Percentiles rank a stretch among this genome's conserved stretches.
Conservation (phyloP, 345 rosid species). For the Rhodamnia rubescens region DNA sequence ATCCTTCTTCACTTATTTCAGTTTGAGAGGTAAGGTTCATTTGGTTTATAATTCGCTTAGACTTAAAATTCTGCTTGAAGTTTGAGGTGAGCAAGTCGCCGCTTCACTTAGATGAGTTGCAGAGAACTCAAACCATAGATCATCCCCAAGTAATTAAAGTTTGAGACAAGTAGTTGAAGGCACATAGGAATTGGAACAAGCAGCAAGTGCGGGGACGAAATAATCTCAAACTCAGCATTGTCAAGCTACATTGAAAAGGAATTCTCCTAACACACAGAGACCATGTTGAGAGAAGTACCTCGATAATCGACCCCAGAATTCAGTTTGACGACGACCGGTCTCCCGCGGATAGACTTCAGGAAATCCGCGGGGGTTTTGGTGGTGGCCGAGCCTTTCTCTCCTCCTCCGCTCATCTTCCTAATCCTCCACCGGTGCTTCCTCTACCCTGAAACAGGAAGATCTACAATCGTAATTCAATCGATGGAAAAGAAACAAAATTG, state of each 20-base stretch:
- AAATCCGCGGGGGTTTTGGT: conserved; percentile 69
- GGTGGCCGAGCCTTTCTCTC: conserved; percentile 27
- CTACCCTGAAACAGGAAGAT: neutral
- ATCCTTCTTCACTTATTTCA: neutral
- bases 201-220: neutral
- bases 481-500: neutral
- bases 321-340: conserved; percentile 86
- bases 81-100: neutral
- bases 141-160: neutral
- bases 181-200: neutral
- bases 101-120: neutral
- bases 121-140: neutral
- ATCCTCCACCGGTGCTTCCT: neutral
- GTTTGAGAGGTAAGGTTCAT: neutral
- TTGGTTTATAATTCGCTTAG: neutral
- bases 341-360: conserved; percentile 89
- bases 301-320: conserved; percentile 92
- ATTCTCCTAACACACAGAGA: neutral
- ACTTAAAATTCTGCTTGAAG: neutral
- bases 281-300: conserved; percentile 23
- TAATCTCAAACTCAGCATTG: neutral
- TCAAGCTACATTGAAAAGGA: neutral
- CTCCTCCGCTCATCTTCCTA: conserved; percentile 53
- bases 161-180: neutral
- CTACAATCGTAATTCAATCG: neutral